Evolutionary conservation across 2,329 filamentous ascomycete species (phyloP).

Genomic region (Venturia effusa): DNA sequence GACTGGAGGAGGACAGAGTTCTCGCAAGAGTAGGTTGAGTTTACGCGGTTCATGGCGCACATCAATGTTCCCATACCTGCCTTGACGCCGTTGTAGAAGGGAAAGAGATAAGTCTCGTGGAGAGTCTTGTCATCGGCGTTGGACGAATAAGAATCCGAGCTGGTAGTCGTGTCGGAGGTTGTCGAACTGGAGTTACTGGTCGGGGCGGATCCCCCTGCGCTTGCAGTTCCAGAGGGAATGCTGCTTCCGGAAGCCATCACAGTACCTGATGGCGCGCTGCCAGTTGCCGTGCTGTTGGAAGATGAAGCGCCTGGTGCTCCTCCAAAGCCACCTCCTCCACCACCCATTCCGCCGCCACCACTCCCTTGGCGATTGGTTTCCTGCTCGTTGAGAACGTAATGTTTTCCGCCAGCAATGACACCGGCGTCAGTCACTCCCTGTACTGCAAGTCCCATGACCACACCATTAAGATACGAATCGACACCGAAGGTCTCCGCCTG

Average conservation of each 20-base stretch:
- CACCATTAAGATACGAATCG: slow-evolving; percentile 65
- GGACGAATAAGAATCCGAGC: slow-evolving; percentile 48
- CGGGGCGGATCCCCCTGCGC: background rate
- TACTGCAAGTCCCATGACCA: slow-evolving; percentile 60
- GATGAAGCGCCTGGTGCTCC: background rate
- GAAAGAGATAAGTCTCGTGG: slow-evolving; percentile 50
- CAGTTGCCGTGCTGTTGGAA: background rate
- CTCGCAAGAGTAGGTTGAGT: slow-evolving; percentile 49
- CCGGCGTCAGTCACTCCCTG: slow-evolving; percentile 72
- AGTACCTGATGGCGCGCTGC: background rate
- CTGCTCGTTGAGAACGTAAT: slow-evolving; percentile 64
- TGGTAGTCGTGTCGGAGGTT: slow-evolving; percentile 29
- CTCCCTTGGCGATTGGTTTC: slow-evolving; percentile 55
- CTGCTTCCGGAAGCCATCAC: background rate
- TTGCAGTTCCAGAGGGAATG: background rate
- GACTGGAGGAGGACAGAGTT: slow-evolving; percentile 75
- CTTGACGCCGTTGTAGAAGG: slow-evolving; percentile 39
- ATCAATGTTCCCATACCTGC: slow-evolving; percentile 48
- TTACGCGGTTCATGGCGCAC: slow-evolving; percentile 59
- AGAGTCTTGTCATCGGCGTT: slow-evolving; percentile 54
- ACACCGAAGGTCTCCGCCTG: slow-evolving; percentile 64
- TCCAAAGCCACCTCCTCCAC: background rate
- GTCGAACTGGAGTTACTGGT: background rate
- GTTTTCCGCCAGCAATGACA: slow-evolving; percentile 53
- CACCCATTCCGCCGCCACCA: slow-evolving; percentile 45